A percentile compares a stretch with the other conserved stretches of the same genome.
Conservation (phyloP, 2,329 filamentous ascomycete genomes). For the Beauveria rudraprayagi region DNA sequence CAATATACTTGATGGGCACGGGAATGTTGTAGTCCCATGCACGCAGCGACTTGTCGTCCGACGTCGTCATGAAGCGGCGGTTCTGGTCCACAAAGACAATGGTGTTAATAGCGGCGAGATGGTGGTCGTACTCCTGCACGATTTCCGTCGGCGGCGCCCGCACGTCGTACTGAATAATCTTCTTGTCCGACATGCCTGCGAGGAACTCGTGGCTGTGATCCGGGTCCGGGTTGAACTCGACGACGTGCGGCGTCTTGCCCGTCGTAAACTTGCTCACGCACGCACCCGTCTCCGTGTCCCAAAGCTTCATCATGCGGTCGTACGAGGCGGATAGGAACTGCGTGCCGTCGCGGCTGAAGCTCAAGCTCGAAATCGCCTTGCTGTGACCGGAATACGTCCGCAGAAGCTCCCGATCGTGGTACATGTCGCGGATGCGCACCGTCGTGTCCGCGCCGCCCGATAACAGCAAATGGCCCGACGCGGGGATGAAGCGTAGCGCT, state of each 20-base stretch:
- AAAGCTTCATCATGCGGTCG: conserved; percentile 93
- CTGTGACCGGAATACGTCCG: conserved; percentile 87
- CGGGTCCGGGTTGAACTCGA: conserved; percentile 80
- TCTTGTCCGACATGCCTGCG: conserved; percentile 96
- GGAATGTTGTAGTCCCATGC: conserved; percentile 99
- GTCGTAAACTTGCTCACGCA: conserved; percentile 86
- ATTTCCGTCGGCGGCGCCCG: conserved; percentile 63
- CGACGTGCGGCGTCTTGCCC: conserved; percentile 89
- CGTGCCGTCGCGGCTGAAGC: conserved; percentile 74
- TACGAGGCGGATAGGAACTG: conserved; percentile 89
- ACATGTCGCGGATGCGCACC: conserved; percentile 90
- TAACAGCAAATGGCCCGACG: conserved; percentile 78
- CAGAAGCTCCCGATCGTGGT: conserved; percentile 79
- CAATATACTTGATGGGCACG: conserved; percentile 96
- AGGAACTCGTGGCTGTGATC: conserved; percentile 82
- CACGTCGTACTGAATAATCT: conserved; percentile 95
- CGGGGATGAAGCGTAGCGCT: conserved; percentile 81
- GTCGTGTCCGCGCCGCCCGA: conserved; percentile 86
- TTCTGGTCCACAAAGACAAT: conserved; percentile 94
- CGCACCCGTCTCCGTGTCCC: conserved; percentile 92
- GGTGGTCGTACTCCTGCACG: conserved; percentile 97
- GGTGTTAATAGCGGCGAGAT: conserved; percentile 95
- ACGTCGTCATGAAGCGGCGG: conserved; percentile 94
- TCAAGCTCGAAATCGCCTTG: conserved; percentile 83
- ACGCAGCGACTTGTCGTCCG: conserved; percentile 89